phyloP scores from a whole-genome alignment of 2,329 filamentous ascomycete genomes.

The Diaporthe vaccinii region DNA sequence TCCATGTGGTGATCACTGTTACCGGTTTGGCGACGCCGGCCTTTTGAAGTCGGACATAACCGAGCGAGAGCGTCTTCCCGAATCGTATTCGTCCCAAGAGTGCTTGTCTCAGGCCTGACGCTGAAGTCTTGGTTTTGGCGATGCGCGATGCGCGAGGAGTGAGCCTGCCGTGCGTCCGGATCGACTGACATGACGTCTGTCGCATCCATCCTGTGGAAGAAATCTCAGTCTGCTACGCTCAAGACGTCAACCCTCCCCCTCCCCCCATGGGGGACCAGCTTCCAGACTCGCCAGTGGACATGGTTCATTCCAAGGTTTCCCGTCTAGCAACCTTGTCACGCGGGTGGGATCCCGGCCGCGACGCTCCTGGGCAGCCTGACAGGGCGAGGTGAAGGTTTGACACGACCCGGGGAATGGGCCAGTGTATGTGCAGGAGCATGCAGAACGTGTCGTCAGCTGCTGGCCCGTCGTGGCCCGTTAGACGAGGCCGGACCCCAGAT shows the following conservation, averaged over 20 bases:
- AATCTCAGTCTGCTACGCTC: background rate
- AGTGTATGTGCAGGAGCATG: background rate
- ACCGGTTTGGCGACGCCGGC: background rate
- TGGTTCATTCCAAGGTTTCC: constrained; percentile 6
- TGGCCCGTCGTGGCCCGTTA: background rate
- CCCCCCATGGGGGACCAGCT: background rate
- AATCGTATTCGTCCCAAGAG: constrained; percentile 18
- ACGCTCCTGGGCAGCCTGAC: constrained; percentile 12
- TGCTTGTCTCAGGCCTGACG: constrained; percentile 28
- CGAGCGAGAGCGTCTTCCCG: constrained; percentile 16
- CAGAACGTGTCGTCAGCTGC: background rate
- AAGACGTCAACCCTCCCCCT: background rate
- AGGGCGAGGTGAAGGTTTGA: constrained; percentile 18
- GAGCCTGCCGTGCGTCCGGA: constrained; percentile 6
- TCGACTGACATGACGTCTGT: constrained; percentile 17
- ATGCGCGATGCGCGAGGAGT: constrained; percentile 11
- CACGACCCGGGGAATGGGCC: constrained; percentile 7
- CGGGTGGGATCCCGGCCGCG: background rate
- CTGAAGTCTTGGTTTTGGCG: constrained; percentile 18
- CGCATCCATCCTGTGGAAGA: background rate
- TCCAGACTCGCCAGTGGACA: background rate
- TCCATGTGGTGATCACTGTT: constrained; percentile 27
- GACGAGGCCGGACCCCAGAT: background rate
- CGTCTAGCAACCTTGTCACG: background rate
- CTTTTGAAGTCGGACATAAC: constrained; percentile 22